Evolutionary conservation across 768 basidiomycete species (phyloP).

Genomic region (Gloeopeniophorella convolvens): DNA sequence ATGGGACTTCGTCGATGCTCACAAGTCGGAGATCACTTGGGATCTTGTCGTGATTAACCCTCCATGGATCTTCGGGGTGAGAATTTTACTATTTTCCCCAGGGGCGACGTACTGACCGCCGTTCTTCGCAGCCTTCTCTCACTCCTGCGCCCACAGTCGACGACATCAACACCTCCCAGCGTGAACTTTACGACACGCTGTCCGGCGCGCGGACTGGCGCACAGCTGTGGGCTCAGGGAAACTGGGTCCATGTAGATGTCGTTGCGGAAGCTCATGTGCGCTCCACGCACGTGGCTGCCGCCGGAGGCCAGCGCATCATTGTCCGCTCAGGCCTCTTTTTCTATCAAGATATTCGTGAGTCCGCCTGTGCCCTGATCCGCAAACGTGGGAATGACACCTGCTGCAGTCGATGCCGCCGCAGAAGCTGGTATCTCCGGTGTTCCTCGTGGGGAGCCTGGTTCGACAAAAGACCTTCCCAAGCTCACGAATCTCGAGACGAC

Average conservation of each 20-base stretch:
- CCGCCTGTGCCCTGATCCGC: too few relatives aligned
- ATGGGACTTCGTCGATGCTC: conserved; percentile 41
- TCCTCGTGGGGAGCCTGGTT: conserved; percentile 8
- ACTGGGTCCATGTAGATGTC: conserved; percentile 3
- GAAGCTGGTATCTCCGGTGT: conserved; percentile 7
- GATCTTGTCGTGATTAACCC: conserved; percentile 51
- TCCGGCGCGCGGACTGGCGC: background rate
- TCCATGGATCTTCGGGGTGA: conserved; percentile 29
- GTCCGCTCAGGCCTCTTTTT: conserved; percentile 2
- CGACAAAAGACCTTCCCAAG: background rate
- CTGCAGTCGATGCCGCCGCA: conserved; percentile 8
- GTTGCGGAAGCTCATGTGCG: conserved; percentile 11
- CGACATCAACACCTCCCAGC: conserved; percentile 15
- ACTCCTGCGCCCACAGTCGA: conserved; percentile 5
- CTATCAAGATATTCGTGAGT: conserved; percentile 10
- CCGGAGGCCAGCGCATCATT: conserved; percentile 13
- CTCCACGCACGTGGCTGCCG: background rate
- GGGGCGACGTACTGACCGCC: background rate
- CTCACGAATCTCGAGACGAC: background rate
- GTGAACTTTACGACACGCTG: conserved; percentile 10
- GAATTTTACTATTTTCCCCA: background rate
- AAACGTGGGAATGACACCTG: too few relatives aligned
- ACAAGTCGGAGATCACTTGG: conserved; percentile 40
- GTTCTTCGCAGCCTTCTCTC: conserved; percentile 26
- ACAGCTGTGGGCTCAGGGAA: background rate